A percentile compares a stretch with the other conserved stretches of the same genome.
These are phyloP conservation scores for Acanthamoeba culbertsoni DNA, from an alignment of 208 protist species.

Conservation along the genomic window DNA sequence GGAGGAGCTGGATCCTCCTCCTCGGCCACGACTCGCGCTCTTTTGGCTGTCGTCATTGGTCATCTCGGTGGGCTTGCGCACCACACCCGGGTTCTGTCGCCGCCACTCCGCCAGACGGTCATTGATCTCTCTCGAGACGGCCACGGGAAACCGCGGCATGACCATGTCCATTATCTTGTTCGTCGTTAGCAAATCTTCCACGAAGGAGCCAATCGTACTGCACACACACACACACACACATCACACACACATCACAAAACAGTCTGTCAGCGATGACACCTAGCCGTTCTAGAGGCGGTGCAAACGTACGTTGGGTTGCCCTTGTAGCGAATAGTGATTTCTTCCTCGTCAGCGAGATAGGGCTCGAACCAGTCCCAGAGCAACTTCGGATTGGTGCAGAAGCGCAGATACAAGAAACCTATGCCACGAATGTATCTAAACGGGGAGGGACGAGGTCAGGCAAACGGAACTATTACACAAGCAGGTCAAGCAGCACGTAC, in stretches of 20 bases:
- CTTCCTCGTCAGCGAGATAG: constrained; percentile 67
- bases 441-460: background rate
- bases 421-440: constrained; percentile 63
- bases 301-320: constrained; percentile 48
- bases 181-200: constrained; percentile 61
- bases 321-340: constrained; percentile 17
- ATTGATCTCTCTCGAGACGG: constrained; percentile 64
- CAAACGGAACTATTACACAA: background rate
- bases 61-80: background rate
- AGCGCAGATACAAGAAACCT: constrained; percentile 70
- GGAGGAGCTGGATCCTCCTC: background rate
- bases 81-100: background rate
- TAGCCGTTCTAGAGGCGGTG: too few species aligned
- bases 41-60: background rate
- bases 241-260: background rate
- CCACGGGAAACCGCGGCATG: constrained; percentile 71
- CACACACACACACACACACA: background rate
- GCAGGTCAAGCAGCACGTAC: background rate
- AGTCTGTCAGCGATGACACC: background rate
- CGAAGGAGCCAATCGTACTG: constrained; percentile 64
- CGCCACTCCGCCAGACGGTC: constrained; percentile 56
- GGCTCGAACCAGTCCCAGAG: constrained; percentile 68
- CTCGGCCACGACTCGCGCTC: background rate
- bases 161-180: constrained; percentile 60
- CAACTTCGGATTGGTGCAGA: constrained; percentile 31